Conservation (phyloP, 352 stramenopile species). For the Blastocystis sp. region DNA sequence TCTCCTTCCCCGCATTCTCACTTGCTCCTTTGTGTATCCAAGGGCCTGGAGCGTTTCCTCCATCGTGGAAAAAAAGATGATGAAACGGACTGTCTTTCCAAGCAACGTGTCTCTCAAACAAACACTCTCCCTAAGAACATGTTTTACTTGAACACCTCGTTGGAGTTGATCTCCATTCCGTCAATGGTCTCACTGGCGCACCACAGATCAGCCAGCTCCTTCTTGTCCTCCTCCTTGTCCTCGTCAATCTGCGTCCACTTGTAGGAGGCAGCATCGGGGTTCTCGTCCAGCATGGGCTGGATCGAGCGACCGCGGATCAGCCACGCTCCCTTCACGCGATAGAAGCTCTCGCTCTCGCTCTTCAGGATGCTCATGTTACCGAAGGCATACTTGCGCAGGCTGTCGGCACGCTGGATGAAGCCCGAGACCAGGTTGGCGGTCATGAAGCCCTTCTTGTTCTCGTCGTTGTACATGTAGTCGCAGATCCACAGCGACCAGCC, state of each 20-base stretch:
- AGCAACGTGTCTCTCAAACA: not conserved
- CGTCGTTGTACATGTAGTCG: constrained; percentile 82
- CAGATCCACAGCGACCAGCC: constrained; percentile 79
- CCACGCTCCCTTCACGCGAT: constrained; percentile 78
- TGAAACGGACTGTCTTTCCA: too few relatives aligned
- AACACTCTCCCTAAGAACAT: not conserved
- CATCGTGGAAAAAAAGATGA: not conserved
- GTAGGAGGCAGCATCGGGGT: constrained; percentile 82
- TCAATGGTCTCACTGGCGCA: constrained; percentile 75
- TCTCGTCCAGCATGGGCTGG: constrained; percentile 75
- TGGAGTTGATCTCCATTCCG: constrained; percentile 75
- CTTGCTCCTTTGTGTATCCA: constrained; percentile 6
- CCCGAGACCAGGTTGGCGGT: constrained; percentile 77
- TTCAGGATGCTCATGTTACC: constrained; percentile 66
- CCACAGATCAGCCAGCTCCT: constrained; percentile 74
- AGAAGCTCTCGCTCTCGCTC: constrained; percentile 63
- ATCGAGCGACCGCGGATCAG: constrained; percentile 75
- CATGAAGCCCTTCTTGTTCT: constrained; percentile 84
- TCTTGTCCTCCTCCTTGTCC: constrained; percentile 68
- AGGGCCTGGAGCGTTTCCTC: not conserved
- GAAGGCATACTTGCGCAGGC: constrained; percentile 80
- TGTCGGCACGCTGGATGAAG: constrained; percentile 79
- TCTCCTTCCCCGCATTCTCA: not conserved
- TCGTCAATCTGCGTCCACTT: constrained; percentile 74
- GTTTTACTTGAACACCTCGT: constrained; percentile 83